Base-by-base conservation (phyloP, 148 eudicot genomes). In the Chenopodium berlandieri region DNA sequence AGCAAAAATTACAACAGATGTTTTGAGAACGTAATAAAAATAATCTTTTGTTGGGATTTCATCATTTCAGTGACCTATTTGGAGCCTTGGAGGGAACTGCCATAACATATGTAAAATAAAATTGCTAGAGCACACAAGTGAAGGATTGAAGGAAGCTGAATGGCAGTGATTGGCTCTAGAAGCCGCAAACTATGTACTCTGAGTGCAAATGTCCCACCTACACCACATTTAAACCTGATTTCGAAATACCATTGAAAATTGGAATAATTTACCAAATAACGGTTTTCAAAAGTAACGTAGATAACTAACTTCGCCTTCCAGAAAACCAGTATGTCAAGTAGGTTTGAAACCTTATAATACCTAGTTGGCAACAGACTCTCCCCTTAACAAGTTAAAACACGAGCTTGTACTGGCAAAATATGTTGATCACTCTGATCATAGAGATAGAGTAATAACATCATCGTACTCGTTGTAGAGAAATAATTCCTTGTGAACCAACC, bases 1-100 rank as follows among this genome's bases (percentile, higher is more conserved):
- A 54, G 23, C 76, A 52, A 52, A 67, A 22, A 34, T 12, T 14
- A 16, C 62, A 56, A 56, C 62, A 68, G n/a, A 16, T 46, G 37
- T 67, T 12, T 25, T 20, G 37, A 16, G 7, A 44, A 46, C 27
- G 9, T 22, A n/a, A 44, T 34, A 14, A 69, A 13, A 69, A 44
- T 40, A 40, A 32, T 69, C 73, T 32, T 67, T 69, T 69, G 73
- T 44, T 4, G 22, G 4, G 34, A 23, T 67, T 56, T 25, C 30
- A 79, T 69, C 32, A n/a, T 67, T 56, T 16, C 30, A 79, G 54
- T 34, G 31, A 60, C 70, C 71, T 80, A 7, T 37, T 69, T 54
- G 22, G 23, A 23, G 23, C 23, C 23, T 23, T 23, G 23, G 66
- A 68, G 27, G 34, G 11, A 48, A 67, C 27, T 0, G 75, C 13